These are phyloP conservation scores for Mycogone perniciosa DNA, from an alignment of 2,329 filamentous ascomycete genomes.

Conservation along the genomic window DNA sequence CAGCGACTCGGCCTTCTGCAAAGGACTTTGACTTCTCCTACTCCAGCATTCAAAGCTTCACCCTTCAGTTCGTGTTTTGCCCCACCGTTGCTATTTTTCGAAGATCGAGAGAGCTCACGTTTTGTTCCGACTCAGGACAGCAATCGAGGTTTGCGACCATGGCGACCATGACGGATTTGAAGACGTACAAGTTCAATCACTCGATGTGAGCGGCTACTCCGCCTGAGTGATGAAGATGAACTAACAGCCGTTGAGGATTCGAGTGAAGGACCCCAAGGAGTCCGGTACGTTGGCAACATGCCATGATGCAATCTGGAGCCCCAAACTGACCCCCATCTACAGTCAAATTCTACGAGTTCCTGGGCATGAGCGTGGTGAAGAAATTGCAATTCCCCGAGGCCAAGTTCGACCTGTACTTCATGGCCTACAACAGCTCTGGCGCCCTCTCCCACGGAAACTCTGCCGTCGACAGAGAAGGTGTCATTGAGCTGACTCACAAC, in stretches of 20 bases:
- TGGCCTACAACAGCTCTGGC: constrained; percentile 74
- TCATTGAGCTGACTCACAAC: constrained; percentile 79
- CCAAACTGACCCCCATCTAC: constrained; percentile 10
- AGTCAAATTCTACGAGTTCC: constrained; percentile 90
- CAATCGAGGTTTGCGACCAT: constrained; percentile 40
- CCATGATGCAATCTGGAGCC: background rate
- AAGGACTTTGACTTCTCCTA: background rate
- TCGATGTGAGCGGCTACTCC: constrained; percentile 57
- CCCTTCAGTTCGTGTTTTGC: background rate
- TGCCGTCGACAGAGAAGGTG: constrained; percentile 74
- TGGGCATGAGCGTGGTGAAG: constrained; percentile 79
- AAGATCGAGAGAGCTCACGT: constrained; percentile 1
- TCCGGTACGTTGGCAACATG: constrained; percentile 49
- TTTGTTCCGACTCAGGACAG: constrained; percentile 1
- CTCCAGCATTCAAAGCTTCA: background rate
- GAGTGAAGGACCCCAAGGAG: constrained; percentile 87
- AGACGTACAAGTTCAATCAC: constrained; percentile 81
- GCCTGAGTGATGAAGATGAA: background rate
- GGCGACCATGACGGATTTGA: constrained; percentile 65
- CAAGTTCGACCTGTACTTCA: constrained; percentile 94
- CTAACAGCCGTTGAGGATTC: constrained; percentile 53
- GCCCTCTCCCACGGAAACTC: constrained; percentile 68
- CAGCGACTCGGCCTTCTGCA: constrained; percentile 6
- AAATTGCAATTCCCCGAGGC: constrained; percentile 76
- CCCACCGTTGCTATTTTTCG: background rate